Base-by-base conservation (phyloP, 495 filamentous ascomycete species). In the Bacidia gigantensis region DNA sequence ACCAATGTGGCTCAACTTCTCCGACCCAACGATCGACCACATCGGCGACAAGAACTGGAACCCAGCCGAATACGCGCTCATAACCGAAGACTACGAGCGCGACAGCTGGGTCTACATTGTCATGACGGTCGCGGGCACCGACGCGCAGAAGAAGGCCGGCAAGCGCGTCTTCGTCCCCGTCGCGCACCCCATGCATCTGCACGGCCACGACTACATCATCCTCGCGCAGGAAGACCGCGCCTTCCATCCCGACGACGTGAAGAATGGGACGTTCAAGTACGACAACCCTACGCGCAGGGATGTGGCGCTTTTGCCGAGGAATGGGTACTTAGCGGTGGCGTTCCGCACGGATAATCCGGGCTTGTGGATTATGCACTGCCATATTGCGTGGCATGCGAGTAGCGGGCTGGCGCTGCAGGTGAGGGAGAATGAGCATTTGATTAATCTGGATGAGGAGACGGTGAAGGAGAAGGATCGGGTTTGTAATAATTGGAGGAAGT, bases 221-320 rank as follows among this genome's bases (percentile, higher is more conserved):
- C 56, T 70, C 3, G 60, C 62, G 11, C 58, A 67, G 50, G 58
- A 53, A 3, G 39, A 32, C 24, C 52, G 49, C 2, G 44, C 53
- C 12, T 69, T 56, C 50, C 54, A 65, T 51, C 54, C 50, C 2
- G 56, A 43, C 42, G 49, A 49, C 24, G 22, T 62, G n/a, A 50
- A 42, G 1, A 50, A 54, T 18, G 41, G 26, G 9, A 50, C 56
- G 17, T 53, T 75, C 23, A 69, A 71, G 25, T 61, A 67, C 42
- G 38, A 52, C 5, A 76, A 78, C 49, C 72, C 77, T 2, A 64
- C 71, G 7, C 68, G 77, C 9, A 65, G 77, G 14, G 77, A 81
- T 51, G 69, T 72, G 3, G 75, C 72, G 1, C 60, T 75, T 56
- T 59, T 81, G 0, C 69, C 69, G 3, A 52, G 62, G 0, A 55